Evolutionary conservation across 108 stramenopile genomes (phyloP).

Genomic region (Skeletonema tropicum): DNA sequence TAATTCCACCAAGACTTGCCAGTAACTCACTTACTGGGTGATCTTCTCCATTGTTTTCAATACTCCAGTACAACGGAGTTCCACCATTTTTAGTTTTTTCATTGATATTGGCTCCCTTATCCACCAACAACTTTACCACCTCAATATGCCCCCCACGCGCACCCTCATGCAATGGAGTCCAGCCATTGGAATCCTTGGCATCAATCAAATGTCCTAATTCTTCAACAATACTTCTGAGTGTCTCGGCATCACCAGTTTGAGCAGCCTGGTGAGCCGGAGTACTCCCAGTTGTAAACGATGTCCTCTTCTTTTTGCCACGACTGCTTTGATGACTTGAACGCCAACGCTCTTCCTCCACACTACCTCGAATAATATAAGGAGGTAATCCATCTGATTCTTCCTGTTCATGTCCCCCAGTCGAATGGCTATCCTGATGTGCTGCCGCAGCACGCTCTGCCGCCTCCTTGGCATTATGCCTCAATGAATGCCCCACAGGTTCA

Average conservation of each 20-base stretch:
- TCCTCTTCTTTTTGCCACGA: constrained; percentile 22
- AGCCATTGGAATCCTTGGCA: constrained; percentile 83
- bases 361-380: constrained; percentile 66
- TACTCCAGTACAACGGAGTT: constrained; percentile 72
- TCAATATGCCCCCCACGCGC: constrained; percentile 78
- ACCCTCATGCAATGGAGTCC: constrained; percentile 87
- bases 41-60: constrained; percentile 62
- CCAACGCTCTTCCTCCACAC: constrained; percentile 75
- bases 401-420: constrained; percentile 69
- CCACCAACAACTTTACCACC: constrained; percentile 69
- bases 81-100: constrained; percentile 57
- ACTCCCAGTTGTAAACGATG: constrained; percentile 62
- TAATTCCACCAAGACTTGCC: constrained; percentile 71
- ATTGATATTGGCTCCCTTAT: constrained; percentile 79
- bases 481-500: constrained; percentile 76
- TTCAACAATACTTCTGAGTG: constrained; percentile 48
- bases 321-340: constrained; percentile 49
- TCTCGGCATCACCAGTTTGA: constrained; percentile 62
- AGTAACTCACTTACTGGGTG: constrained; percentile 72
- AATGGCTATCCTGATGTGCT: constrained; percentile 59
- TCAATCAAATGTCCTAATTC: constrained; percentile 61
- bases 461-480: constrained; percentile 70
- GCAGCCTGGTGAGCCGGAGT: constrained; percentile 75
- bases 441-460: constrained; percentile 54
- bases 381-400: constrained; percentile 63